Evolutionary conservation across 495 filamentous ascomycete genomes (phyloP).

Genomic region (Xanthoparmelia taractica): DNA sequence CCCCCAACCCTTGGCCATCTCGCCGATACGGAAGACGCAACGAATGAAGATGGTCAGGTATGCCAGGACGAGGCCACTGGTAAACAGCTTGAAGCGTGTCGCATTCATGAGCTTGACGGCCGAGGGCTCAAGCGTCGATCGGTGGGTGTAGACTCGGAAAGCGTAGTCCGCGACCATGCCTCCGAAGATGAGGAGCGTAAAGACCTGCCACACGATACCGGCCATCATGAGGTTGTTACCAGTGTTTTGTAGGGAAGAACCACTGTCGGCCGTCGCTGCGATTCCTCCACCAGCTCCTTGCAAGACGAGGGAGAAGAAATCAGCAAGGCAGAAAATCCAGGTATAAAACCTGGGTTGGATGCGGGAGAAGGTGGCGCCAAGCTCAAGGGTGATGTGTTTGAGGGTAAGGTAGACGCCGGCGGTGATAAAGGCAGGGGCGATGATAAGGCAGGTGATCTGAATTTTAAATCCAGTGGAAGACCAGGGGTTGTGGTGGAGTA

Average conservation of each 20-base stretch:
- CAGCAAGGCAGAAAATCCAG: constrained; percentile 60
- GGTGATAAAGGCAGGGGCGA: constrained; percentile 58
- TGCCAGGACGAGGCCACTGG: constrained; percentile 45
- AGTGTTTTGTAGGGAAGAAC: constrained; percentile 29
- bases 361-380: constrained; percentile 47
- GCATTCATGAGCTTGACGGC: constrained; percentile 32
- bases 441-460: constrained; percentile 60
- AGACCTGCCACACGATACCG: constrained; percentile 63
- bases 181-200: constrained; percentile 52
- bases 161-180: constrained; percentile 20
- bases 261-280: constrained; percentile 34
- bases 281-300: constrained; percentile 60
- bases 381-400: constrained; percentile 52
- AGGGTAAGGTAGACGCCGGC: constrained; percentile 61
- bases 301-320: constrained; percentile 54
- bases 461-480: constrained; percentile 51
- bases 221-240: constrained; percentile 64
- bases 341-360: constrained; percentile 54
- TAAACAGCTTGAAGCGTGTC: constrained; percentile 45
- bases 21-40: constrained; percentile 62
- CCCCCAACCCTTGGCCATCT: constrained; percentile 66
- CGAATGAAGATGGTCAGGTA: constrained; percentile 55
- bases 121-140: constrained; percentile 19
- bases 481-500: constrained; percentile 56
- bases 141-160: constrained; percentile 10